Evolutionary conservation across 805 yeast genomes (phyloP).

Genomic region (Candida boidinii): DNA sequence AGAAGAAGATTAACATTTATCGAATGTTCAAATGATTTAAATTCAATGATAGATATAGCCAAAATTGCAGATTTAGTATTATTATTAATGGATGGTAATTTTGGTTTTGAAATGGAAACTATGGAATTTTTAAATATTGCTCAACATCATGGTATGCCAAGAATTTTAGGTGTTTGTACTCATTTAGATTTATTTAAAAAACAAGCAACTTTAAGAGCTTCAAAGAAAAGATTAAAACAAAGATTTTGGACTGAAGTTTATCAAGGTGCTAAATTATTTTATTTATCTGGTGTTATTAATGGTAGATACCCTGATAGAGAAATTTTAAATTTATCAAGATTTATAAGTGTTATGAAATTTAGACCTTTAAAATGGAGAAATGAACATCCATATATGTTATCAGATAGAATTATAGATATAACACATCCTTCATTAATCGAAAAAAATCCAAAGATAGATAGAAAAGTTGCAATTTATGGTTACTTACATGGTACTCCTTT

Average conservation of each 20-base stretch:
- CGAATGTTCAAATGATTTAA: conserved; percentile 87
- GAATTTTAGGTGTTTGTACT: conserved; percentile 90
- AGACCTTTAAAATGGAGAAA: conserved; percentile 99
- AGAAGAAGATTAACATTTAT: conserved; percentile 86
- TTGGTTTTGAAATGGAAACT: conserved; percentile 98
- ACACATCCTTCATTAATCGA: conserved; percentile 86
- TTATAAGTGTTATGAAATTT: conserved; percentile 95
- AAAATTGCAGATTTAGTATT: conserved; percentile 91
- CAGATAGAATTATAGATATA: conserved; percentile 83
- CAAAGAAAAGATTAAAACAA: conserved; percentile 85
- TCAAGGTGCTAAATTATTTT: conserved; percentile 94
- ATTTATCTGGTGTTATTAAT: conserved; percentile 89
- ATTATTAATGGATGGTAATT: conserved; percentile 88
- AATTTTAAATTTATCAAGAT: conserved; percentile 81
- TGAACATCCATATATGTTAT: conserved; percentile 90
- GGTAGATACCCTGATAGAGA: conserved; percentile 98
- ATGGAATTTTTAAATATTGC: conserved; percentile 96
- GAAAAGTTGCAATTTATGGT: conserved; percentile 89
- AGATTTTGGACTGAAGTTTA: conserved; percentile 99
- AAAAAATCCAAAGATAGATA: conserved; percentile 71
- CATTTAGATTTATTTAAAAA: conserved; percentile 91
- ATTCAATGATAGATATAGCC: conserved; percentile 94
- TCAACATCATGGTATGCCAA: conserved; percentile 98
- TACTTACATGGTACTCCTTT: conserved; percentile 92
- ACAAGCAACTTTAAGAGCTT: conserved; percentile 79